Conservation (phyloP, 2,329 filamentous ascomycete species). For the Cadophora malorum region DNA sequence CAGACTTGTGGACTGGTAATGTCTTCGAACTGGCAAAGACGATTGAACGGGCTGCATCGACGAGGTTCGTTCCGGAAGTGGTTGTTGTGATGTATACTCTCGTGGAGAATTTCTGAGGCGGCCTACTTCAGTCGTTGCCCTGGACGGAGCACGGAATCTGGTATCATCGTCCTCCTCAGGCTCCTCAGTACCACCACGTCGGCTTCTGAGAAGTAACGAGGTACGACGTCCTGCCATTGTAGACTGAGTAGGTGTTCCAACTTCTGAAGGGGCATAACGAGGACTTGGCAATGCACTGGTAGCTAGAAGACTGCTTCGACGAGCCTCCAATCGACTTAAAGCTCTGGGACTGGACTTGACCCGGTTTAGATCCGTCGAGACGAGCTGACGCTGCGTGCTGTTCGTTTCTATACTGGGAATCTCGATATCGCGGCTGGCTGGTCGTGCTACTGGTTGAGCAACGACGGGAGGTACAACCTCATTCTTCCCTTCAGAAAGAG, state of each 20-base stretch:
- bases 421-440: constrained; percentile 35
- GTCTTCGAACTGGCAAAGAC: constrained; percentile 60
- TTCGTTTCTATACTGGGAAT: constrained; percentile 35
- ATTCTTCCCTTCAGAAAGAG: constrained; percentile 68
- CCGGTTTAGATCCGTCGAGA: constrained; percentile 34
- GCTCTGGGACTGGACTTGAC: constrained; percentile 44
- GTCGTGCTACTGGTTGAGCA: constrained; percentile 27
- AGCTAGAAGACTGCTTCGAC: constrained; percentile 45
- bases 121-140: constrained; percentile 63
- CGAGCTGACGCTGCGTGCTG: constrained; percentile 32
- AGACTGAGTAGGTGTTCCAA: constrained; percentile 51
- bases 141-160: constrained; percentile 62
- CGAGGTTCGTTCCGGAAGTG: constrained; percentile 46
- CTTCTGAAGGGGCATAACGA: constrained; percentile 41
- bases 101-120: constrained; percentile 47
- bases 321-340: constrained; percentile 44
- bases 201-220: constrained; percentile 56
- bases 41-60: constrained; percentile 50
- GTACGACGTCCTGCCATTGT: constrained; percentile 61
- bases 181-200: constrained; percentile 44
- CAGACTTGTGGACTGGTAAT: constrained; percentile 57
- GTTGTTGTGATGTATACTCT: constrained; percentile 50
- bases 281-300: constrained; percentile 43
- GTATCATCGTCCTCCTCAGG: constrained; percentile 52
- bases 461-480: constrained; percentile 32